Percentiles rank a stretch among this genome's conserved stretches.
phyloP scores from a whole-genome alignment of 2,329 filamentous ascomycete genomes.

The Myriangium duriaei region DNA sequence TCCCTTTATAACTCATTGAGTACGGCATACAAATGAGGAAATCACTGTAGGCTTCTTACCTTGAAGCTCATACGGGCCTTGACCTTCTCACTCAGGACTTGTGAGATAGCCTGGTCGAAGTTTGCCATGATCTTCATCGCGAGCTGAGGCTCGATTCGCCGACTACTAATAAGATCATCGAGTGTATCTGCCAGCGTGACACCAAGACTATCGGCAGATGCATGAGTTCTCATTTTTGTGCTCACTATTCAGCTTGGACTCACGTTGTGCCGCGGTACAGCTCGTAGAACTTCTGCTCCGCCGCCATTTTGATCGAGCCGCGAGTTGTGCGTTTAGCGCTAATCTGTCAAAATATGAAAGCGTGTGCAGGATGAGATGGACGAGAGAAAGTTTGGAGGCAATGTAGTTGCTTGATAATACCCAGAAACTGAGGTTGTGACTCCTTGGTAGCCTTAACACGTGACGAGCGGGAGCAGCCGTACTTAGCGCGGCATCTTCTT shows the following conservation, averaged over 20 bases:
- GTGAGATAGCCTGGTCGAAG: slow-evolving; percentile 87
- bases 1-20: slow-evolving; percentile 46
- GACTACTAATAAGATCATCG: slow-evolving; percentile 87
- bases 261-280: slow-evolving; percentile 98
- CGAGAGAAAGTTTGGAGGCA: too few species aligned
- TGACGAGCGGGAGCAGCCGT: neutral
- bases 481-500: neutral
- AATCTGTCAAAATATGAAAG: too few species aligned
- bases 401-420: too few species aligned
- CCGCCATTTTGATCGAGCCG: slow-evolving; percentile 32
- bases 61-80: slow-evolving; percentile 89
- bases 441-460: neutral
- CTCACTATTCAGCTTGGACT: neutral
- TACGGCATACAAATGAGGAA: neutral
- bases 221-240: neutral
- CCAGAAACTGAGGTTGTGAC: slow-evolving; percentile 1
- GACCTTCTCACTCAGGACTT: slow-evolving; percentile 83
- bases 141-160: slow-evolving; percentile 91
- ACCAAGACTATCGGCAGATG: slow-evolving; percentile 48
- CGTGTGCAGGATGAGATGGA: too few species aligned
- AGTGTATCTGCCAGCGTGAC: slow-evolving; percentile 89
- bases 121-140: slow-evolving; percentile 96
- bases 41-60: slow-evolving; percentile 39
- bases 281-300: slow-evolving; percentile 60
- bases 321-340: too few species aligned